phyloP scores from a whole-genome alignment of 495 filamentous ascomycete genomes.

The Aspergillus coremiiformis region DNA sequence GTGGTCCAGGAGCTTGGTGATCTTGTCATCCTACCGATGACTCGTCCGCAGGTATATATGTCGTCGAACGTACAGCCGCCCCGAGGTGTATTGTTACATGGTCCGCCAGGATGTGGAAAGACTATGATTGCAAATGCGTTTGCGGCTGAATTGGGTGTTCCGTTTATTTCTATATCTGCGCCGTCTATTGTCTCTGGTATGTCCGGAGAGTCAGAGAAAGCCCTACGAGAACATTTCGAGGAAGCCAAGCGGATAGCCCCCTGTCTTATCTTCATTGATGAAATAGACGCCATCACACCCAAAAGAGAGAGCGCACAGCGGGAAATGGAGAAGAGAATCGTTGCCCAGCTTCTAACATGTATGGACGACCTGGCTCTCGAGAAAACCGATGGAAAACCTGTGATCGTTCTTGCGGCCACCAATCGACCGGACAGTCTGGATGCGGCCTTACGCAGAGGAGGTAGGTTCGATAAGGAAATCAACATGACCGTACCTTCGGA shows the following conservation, averaged over 20 bases:
- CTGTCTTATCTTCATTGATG: slow-evolving; percentile 90
- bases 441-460: slow-evolving; percentile 75
- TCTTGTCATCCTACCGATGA: slow-evolving; percentile 75
- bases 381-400: slow-evolving; percentile 77
- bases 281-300: slow-evolving; percentile 92
- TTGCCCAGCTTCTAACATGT: slow-evolving; percentile 84
- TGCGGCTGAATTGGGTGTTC: slow-evolving; percentile 74
- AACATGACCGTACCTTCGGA: slow-evolving; percentile 94
- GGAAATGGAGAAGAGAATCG: slow-evolving; percentile 95
- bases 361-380: slow-evolving; percentile 79
- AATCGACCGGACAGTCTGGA: slow-evolving; percentile 89
- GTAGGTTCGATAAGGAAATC: slow-evolving; percentile 88
- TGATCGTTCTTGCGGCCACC: slow-evolving; percentile 88
- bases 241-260: slow-evolving; percentile 83
- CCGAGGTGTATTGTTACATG: slow-evolving; percentile 85
- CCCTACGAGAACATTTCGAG: slow-evolving; percentile 81
- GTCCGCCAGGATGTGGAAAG: slow-evolving; percentile 92
- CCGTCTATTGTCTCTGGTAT: slow-evolving; percentile 88
- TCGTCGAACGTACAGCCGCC: slow-evolving; percentile 59
- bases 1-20: slow-evolving; percentile 71
- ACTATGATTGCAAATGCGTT: slow-evolving; percentile 89
- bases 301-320: slow-evolving; percentile 91
- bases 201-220: slow-evolving; percentile 95
- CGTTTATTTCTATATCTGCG: slow-evolving; percentile 83
- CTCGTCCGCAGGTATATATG: slow-evolving; percentile 57